Evolutionary conservation across 805 yeast genomes (phyloP).

Genomic region (Zygotorulaspora danielsina): DNA sequence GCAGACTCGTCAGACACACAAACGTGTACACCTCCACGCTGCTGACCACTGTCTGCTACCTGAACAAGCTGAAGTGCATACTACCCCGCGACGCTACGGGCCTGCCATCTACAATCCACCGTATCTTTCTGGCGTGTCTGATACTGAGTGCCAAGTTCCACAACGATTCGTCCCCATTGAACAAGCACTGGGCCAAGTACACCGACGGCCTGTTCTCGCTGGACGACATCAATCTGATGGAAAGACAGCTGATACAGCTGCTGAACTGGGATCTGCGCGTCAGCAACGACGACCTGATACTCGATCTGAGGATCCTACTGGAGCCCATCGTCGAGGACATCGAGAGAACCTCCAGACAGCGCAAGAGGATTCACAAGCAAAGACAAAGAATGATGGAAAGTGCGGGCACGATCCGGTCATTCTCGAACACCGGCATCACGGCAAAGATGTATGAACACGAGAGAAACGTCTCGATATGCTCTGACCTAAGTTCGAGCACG

Average conservation of each 20-base stretch:
- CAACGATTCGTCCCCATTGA: constrained; percentile 75
- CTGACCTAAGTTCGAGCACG: constrained; percentile 22
- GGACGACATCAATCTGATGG: constrained; percentile 75
- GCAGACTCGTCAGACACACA: constrained; percentile 65
- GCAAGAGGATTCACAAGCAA: constrained; percentile 16
- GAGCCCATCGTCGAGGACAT: constrained; percentile 60
- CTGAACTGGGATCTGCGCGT: constrained; percentile 72
- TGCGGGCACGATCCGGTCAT: constrained; percentile 6
- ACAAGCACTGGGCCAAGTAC: constrained; percentile 73
- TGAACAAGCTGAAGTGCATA: constrained; percentile 55
- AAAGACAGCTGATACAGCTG: constrained; percentile 64
- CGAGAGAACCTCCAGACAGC: constrained; percentile 30
- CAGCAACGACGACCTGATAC: constrained; percentile 59
- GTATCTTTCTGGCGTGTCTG: constrained; percentile 70
- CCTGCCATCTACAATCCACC: constrained; percentile 72
- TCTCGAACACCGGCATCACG: constrained; percentile 3
- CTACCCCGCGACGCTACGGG: constrained; percentile 73
- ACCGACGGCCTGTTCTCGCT: constrained; percentile 67
- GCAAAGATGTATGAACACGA: constrained; percentile 20
- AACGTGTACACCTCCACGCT: constrained; percentile 78
- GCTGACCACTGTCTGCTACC: constrained; percentile 65
- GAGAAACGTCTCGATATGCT: constrained; percentile 21
- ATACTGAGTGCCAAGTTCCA: constrained; percentile 69
- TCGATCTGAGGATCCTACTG: constrained; percentile 66
- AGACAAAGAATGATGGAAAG: constrained; percentile 6